phyloP scores from a whole-genome alignment of 441 rosid species.

The Populus trichocarpa region DNA sequence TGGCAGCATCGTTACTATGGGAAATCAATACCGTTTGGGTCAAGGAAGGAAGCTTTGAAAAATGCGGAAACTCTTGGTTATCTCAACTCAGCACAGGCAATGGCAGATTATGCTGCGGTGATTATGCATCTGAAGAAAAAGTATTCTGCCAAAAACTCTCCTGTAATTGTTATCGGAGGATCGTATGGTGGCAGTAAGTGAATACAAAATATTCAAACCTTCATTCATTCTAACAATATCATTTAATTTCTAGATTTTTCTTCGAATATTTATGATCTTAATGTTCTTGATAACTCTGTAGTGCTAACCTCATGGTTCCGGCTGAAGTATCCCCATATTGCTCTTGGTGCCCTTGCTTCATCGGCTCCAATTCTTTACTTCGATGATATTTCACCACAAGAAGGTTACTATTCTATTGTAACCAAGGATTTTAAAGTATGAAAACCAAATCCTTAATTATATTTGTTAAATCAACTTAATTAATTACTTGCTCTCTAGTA shows the following conservation, averaged over 20 bases:
- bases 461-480: neutral
- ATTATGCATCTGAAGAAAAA: slow-evolving; percentile 45
- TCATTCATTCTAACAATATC: neutral
- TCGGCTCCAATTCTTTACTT: no score
- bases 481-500: neutral
- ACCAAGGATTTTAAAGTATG: slow-evolving; percentile 44
- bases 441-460: neutral
- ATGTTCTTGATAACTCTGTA: neutral
- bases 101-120: slow-evolving; percentile 68
- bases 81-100: slow-evolving; percentile 68
- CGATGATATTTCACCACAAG: slow-evolving; percentile 38
- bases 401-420: slow-evolving; percentile 42
- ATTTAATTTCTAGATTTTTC: no score
- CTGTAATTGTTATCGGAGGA: slow-evolving; percentile 69
- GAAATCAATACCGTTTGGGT: slow-evolving; percentile 51
- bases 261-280: neutral
- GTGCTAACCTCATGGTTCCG: slow-evolving; percentile 68
- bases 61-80: slow-evolving; percentile 52
- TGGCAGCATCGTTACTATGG: slow-evolving; percentile 74
- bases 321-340: slow-evolving; percentile 31
- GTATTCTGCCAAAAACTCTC: slow-evolving; percentile 41
- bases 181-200: slow-evolving; percentile 84
- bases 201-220: neutral
- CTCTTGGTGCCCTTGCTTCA: slow-evolving; percentile 52
- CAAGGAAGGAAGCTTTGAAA: slow-evolving; percentile 38